Base-by-base conservation (phyloP, 2,329 filamentous ascomycete species). In the Dendryphion nanum region DNA sequence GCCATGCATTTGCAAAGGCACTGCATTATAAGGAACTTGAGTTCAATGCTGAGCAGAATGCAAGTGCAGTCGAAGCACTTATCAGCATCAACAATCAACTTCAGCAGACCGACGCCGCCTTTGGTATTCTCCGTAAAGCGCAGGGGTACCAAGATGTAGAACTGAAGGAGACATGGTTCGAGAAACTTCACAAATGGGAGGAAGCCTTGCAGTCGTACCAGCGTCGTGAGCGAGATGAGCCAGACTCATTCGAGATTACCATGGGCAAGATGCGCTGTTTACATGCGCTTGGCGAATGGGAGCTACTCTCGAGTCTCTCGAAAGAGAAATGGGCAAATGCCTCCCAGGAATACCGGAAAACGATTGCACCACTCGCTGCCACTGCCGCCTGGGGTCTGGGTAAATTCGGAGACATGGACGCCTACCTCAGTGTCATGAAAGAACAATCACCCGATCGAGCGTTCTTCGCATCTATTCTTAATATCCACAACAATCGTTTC, bases 181-280 rank as follows among this genome's bases (percentile, higher is more conserved):
- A 98, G 68, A 97, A 96, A 71, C 73, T 99, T 33, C 89, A 97
- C 64, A 83, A 93, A 42, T 99, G 94, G 94, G 94, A 98, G 50
- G 94, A 98, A 67, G 93, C 93, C 3, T 74, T 99, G 39, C 82
- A 84, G 31, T 94, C 93, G 33, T 97, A 97, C 60, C 87, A 93
- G 55, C 84, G 88, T 59, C 85, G 91, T 30, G 91, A 96, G 49
- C 75, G 88, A 19, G 79, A 80, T 19, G 79, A 83, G 44, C 75
- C 75, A 8, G 71, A 74, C 24, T 89, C 89, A 0, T 89, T 98
- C 44, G 93, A 97, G 43, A 89, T 98, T 37, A 89, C 95, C 21
- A 97, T 98, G 90, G 93, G 93, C 50, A 98, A 98, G 70, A 98
- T 99, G 93, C 83, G 93, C 33, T 99, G 93, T 75, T 72, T 97